phyloP scores from a whole-genome alignment of 1,139 yeast species.

The Candida neerlandica region DNA sequence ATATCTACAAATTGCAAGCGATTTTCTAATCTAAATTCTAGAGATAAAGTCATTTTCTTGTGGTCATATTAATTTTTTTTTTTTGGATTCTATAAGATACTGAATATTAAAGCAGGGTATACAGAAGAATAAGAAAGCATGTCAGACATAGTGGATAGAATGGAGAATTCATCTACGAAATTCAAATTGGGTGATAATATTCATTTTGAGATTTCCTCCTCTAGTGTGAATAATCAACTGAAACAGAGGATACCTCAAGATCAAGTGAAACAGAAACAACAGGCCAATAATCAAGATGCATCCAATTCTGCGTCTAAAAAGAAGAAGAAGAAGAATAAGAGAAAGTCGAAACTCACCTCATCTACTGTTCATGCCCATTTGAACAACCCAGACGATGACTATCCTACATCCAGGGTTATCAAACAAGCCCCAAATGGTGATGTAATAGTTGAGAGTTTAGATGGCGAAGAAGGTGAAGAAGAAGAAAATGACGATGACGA shows the following conservation, averaged over 20 bases:
- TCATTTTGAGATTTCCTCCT: constrained; percentile 53
- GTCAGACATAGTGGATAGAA: constrained; percentile 8
- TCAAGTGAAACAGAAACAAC: neutral
- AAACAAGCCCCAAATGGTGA: constrained; percentile 76
- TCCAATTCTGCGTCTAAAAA: constrained; percentile 22
- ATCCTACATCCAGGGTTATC: constrained; percentile 72
- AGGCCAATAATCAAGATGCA: neutral
- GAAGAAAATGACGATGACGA: constrained; percentile 16
- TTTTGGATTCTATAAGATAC: neutral
- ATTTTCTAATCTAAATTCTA: neutral
- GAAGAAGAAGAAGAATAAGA: constrained; percentile 40
- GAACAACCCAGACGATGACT: constrained; percentile 61
- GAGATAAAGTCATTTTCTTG: neutral
- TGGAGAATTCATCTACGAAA: constrained; percentile 13
- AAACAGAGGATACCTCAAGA: neutral
- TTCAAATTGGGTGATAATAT: constrained; percentile 51
- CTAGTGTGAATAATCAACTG: constrained; percentile 8
- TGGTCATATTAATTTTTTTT: neutral
- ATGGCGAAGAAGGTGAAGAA: constrained; percentile 23
- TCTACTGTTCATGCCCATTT: constrained; percentile 44
- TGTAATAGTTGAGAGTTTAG: constrained; percentile 62
- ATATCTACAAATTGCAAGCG: no score
- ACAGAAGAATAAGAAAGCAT: neutral
- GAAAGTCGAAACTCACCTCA: constrained; percentile 18
- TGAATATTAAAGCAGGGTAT: neutral